Evolutionary conservation across 495 filamentous ascomycete species (phyloP), one percentile per base, ranked within the genome.

Genomic region (Penicillium waksmanii): DNA sequence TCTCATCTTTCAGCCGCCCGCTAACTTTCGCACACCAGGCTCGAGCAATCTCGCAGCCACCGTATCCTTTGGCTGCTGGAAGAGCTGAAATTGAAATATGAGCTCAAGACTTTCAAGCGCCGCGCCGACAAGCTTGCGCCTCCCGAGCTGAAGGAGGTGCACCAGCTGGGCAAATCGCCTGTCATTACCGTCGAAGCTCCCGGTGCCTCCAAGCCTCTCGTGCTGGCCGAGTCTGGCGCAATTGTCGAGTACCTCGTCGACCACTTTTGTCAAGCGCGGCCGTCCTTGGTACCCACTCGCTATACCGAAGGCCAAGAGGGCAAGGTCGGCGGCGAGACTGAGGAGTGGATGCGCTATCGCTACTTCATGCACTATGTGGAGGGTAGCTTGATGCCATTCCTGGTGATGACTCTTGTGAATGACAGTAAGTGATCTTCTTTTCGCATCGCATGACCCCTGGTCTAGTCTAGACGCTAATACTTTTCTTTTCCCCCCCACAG

Each of bases 61-160:
- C 87, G 92, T 48, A 89, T 96, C 61, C 79, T 94, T 44, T 96
- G 91, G 92, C 85, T 97, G 42, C 84, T 97, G 51, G 89, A 95
- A 73, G 92, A 95, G 62, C 85, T 95, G 53, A 77, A 84, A n/a
- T 53, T 96, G 27, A 75, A 86, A 49, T 97, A 94, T 76, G 83
- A 90, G 53, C 71, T 97, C 52, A 84, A 91, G 62, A 83, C 83
- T 49, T 95, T 86, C 82, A 85, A 88, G 60, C 88, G 93, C 40
- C 70, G 71, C 42, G 58, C 76, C 23, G 71, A 86, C 64, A 78
- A 77, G 72, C 73, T 88, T 8, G 93, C 93, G 0, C 91, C 92
- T 0, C 65, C 78, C 0, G 88, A 88, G 58, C 80, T 96, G 33
- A 87, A 90, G 67, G 72, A 90, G 42, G 72, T 96, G 18, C 93